These are phyloP conservation scores for Pseudogymnoascus sp. DNA, from an alignment of 2,329 filamentous ascomycete species.

Conservation along the genomic window DNA sequence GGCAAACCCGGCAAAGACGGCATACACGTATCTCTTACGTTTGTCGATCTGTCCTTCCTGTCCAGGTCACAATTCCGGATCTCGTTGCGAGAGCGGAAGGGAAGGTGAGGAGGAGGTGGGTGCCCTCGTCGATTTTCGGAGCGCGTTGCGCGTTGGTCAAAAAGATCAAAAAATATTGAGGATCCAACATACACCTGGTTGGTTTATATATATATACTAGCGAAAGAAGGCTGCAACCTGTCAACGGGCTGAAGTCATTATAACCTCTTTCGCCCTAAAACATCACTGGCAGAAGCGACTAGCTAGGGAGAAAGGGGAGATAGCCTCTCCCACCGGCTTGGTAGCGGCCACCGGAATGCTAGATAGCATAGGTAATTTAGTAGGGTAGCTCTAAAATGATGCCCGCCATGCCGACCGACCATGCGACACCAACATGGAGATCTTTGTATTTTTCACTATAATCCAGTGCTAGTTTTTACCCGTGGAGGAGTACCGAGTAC, in stretches of 20 bases:
- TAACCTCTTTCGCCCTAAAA: not conserved
- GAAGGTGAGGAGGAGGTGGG: not conserved
- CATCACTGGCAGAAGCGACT: not conserved
- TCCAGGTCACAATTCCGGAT: not conserved
- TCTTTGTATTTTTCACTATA: not conserved
- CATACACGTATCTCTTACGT: not conserved
- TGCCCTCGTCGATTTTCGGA: not conserved
- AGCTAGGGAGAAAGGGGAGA: not conserved
- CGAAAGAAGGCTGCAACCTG: not conserved
- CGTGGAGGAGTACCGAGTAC: not conserved
- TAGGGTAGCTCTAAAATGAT: not conserved
- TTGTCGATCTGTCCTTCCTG: not conserved
- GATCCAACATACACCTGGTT: not conserved
- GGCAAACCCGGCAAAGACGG: not conserved
- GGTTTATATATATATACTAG: not conserved
- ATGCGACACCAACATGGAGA: not conserved
- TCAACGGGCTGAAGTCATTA: not conserved
- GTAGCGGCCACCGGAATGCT: not conserved
- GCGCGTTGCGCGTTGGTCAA: not conserved
- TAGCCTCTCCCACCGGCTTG: not conserved
- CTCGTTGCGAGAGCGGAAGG: not conserved
- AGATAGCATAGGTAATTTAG: not conserved
- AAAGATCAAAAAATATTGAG: not conserved
- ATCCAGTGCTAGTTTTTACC: not conserved
- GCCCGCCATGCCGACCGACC: not conserved